Base-by-base conservation (phyloP, 768 basidiomycete genomes). In the Tremella fuciformis region DNA sequence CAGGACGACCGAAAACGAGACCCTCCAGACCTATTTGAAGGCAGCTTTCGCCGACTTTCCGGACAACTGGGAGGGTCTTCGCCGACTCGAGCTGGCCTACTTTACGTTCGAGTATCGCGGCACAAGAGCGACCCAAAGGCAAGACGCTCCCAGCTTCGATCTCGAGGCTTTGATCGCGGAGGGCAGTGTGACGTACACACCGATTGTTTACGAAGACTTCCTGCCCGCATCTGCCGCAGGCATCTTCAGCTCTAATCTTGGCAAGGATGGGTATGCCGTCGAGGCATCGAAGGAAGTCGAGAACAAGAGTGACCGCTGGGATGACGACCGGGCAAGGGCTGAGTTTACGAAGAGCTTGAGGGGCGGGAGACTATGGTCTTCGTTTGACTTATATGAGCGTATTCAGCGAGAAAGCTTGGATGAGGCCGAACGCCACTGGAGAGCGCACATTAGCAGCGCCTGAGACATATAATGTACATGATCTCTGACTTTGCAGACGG, bases 181-280 rank as follows among this genome's bases (percentile, higher is more conserved):
- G 1, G 70, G 73, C 0, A 50, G 48, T 7, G 59, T 74, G 18
- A 52, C 50, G 0, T 61, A 41, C 38, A 61, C 64, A 29, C 69
- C 69, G 13, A 63, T 75, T 8, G 60, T 65, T 6, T 75, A 75
- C 41, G 74, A 75, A 54, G 74, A 73, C 40, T 75, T 75, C 62
- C 59, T 75, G 16, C 74, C 74, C 2, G 74, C 71, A n/a, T 67
- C 65, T 3, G 74, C 74, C 18, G 74, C 74, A 13, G 71, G 74
- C 8, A 75, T 75, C 38, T 75, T 75, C 57, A 62, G 64, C 25
- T 64, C 62, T 7, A 75, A 75, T 50, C 60, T 75, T 8, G 69
- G 64, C 16, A 55, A 50, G 62, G 24, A 29, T 11, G 29, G 29
- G 29, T 34, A 34, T 11, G 29, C 29, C 29, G 29, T 34, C 29